Evolutionary conservation across 225 moss, liverwort and hornwort species (phyloP), one percentile per base, ranked within the genome.

Genomic region (Physcomitrium patens): DNA sequence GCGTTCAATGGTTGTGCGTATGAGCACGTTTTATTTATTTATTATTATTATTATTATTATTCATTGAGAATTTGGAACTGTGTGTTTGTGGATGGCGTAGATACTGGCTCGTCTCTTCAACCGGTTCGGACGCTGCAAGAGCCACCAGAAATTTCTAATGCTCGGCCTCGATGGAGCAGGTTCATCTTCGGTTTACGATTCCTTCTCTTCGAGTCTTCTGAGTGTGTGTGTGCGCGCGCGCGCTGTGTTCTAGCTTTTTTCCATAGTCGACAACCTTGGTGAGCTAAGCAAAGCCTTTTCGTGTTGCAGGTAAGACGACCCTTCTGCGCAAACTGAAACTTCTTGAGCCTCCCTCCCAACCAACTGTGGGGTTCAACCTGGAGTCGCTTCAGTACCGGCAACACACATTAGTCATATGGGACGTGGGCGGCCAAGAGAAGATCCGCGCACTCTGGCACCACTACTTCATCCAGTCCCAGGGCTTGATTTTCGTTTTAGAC

Each of bases 81-180:
- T 67, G 56, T 72, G 31, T 26, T 55, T 12, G 15, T 57, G 18
- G 31, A 63, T 65, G 81, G 68, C 31, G 62, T 79, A 86, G 85
- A 77, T 86, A 49, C 18, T 86, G 23, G 79, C 85, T 2, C 76
- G 82, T 2, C 56, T 86, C 12, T 82, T 86, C 54, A 79, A 79
- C 15, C 77, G 85, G 76, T 79, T 86, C 18, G 76, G 79, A 62
- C 73, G 74, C 9, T 79, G 62, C 74, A 82, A 82, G 76, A 79
- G 77, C 18, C 73, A 86, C 20, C 82, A 76, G 44, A 86, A 86
- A 79, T 77, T 86, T 44, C 82, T 86, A 10, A 79, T 86, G 61
- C 79, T 86, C 31, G 85, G 85, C 5, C 82, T 86, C 6, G 85
- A 86, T 74, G 85, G 82, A 24, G 85, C 85, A 77, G 85, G 85